A percentile compares a stretch with the other conserved stretches of the same genome.
Conservation (phyloP, 306 rosid species). For the Psophocarpus tetragonolobus region DNA sequence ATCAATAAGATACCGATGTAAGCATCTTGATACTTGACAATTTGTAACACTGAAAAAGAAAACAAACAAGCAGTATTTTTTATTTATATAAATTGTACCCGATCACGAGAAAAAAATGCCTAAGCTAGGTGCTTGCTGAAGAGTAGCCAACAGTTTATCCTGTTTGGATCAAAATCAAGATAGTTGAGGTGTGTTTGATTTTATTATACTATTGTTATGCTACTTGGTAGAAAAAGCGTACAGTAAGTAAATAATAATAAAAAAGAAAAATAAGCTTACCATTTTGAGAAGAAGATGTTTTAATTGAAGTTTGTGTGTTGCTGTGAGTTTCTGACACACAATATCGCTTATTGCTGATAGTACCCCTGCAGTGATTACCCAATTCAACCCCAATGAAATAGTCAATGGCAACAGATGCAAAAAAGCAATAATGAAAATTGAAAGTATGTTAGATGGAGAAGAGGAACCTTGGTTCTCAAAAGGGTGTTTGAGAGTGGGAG, state of each 20-base stretch:
- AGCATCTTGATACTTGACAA: not conserved
- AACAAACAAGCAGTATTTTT: not conserved
- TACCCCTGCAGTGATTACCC: slow-evolving; percentile 86
- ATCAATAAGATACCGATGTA: not conserved
- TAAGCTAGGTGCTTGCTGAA: slow-evolving; percentile 87
- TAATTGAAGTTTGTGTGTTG: slow-evolving; percentile 76
- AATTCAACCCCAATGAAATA: slow-evolving; percentile 3
- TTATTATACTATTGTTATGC: too few species aligned
- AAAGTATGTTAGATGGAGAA: not conserved
- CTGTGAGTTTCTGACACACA: slow-evolving; percentile 90
- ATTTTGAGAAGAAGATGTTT: slow-evolving; percentile 80
- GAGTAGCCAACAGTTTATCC: too few species aligned
- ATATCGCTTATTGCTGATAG: slow-evolving; percentile 77
- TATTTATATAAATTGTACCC: slow-evolving; percentile 50
- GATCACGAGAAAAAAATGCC: slow-evolving; percentile 82
- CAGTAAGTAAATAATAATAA: not conserved
- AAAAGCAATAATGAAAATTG: not conserved
- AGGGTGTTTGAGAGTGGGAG: too few species aligned
- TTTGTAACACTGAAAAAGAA: not conserved
- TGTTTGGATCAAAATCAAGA: too few species aligned
- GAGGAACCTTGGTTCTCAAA: too few species aligned
- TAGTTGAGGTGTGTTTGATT: too few species aligned
- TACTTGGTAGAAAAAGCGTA: too few species aligned
- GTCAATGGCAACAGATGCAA: slow-evolving; percentile 9
- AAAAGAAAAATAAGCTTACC: slow-evolving; percentile 44